These are phyloP conservation scores for Aspergillus sp. DNA, from an alignment of 2,329 filamentous ascomycete genomes.

Conservation along the genomic window DNA sequence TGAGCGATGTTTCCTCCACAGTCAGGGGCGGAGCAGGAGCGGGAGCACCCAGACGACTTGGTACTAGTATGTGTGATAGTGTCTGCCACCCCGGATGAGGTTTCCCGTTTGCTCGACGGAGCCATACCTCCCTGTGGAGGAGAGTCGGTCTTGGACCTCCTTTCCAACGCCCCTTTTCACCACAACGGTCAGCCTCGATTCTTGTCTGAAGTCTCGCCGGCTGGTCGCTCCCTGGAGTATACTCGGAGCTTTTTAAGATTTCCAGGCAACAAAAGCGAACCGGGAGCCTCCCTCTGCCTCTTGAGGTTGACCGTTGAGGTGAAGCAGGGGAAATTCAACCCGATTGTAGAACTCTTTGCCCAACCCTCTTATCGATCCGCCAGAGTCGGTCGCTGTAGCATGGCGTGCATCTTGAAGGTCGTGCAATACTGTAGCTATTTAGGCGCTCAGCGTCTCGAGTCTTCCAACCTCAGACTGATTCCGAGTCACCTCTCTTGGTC, in stretches of 20 bases:
- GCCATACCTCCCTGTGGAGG: background rate
- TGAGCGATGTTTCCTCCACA: background rate
- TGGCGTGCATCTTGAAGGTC: background rate
- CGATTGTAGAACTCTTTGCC: background rate
- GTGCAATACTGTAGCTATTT: background rate
- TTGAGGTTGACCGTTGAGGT: background rate
- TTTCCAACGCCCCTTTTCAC: slow-evolving; percentile 1
- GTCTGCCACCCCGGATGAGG: background rate
- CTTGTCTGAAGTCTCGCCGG: too few relatives aligned
- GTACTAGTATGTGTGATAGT: background rate
- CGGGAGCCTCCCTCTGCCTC: background rate
- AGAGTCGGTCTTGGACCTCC: background rate
- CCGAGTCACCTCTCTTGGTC: too few relatives aligned
- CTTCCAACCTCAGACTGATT: background rate
- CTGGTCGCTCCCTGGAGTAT: background rate
- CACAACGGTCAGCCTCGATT: background rate
- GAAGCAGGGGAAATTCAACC: background rate
- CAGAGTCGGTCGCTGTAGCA: background rate
- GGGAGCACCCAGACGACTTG: background rate
- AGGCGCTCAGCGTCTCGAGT: background rate
- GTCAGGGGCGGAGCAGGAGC: background rate
- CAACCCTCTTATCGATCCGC: background rate
- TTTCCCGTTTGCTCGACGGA: background rate
- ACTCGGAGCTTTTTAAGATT: background rate
- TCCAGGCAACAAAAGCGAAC: background rate